Evolutionary conservation across 208 protist genomes (phyloP).

Genomic region (Herpetomonas samuelpessoai): DNA sequence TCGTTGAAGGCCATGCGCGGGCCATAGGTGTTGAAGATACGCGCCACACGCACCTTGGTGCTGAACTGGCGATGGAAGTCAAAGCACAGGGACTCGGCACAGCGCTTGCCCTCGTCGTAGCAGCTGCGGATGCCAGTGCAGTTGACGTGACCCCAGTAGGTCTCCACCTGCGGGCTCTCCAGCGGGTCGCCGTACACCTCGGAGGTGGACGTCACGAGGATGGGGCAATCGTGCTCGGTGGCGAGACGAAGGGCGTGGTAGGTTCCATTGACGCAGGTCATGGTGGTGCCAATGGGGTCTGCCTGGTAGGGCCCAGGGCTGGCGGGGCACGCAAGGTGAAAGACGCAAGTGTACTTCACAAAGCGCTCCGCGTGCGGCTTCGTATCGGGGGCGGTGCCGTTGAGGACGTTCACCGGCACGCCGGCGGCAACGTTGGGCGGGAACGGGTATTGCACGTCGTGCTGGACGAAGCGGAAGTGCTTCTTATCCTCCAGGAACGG

Average conservation of each 20-base stretch:
- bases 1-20: conserved; percentile 94
- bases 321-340: conserved; percentile 95
- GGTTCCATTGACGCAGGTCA: conserved; percentile 92
- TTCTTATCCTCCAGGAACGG: conserved; percentile 54
- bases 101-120: conserved; percentile 97
- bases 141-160: conserved; percentile 92
- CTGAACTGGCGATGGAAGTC: conserved; percentile 76
- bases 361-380: neutral
- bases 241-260: conserved; percentile 93
- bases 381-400: neutral
- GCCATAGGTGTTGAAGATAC: conserved; percentile 98
- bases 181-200: conserved; percentile 95
- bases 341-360: conserved; percentile 85
- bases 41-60: conserved; percentile 84
- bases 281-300: conserved; percentile 92
- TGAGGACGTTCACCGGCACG: neutral
- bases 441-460: conserved; percentile 74
- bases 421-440: conserved; percentile 16
- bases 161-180: conserved; percentile 90
- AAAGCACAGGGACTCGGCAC: conserved; percentile 90
- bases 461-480: conserved; percentile 82
- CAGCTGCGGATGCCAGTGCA: conserved; percentile 87
- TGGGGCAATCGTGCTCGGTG: conserved; percentile 59
- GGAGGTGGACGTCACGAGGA: conserved; percentile 87
- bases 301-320: conserved; percentile 91